phyloP scores from a whole-genome alignment of 208 protist genomes.

The Porcisia deanei region DNA sequence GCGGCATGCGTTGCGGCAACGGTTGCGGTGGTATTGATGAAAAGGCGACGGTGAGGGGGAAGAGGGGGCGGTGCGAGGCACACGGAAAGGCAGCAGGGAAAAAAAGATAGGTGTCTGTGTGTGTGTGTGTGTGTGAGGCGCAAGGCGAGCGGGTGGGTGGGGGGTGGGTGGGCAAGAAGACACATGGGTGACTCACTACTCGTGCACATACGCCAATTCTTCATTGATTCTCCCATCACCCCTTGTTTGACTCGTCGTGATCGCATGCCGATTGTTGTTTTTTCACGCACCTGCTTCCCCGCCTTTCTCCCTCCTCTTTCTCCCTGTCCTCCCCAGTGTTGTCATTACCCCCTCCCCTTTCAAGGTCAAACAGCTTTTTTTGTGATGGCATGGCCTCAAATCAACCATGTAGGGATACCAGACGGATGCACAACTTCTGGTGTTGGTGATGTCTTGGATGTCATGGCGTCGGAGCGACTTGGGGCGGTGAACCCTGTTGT shows the following conservation, averaged over 20 bases:
- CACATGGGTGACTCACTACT: not conserved
- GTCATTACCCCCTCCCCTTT: not conserved
- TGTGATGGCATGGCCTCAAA: not conserved
- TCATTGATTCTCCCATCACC: not conserved
- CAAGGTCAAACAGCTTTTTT: not conserved
- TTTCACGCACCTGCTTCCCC: not conserved
- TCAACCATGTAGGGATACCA: too few relatives aligned
- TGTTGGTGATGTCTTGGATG: too few relatives aligned
- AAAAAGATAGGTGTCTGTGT: not conserved
- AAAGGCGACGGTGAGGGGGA: constrained; percentile 16
- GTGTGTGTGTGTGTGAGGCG: not conserved
- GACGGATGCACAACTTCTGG: too few relatives aligned
- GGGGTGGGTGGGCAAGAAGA: not conserved
- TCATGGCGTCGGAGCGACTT: too few relatives aligned
- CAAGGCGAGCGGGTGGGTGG: not conserved
- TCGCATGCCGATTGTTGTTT: not conserved
- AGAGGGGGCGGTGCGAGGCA: not conserved
- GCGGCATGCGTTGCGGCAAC: constrained; percentile 32
- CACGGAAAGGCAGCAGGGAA: too few relatives aligned
- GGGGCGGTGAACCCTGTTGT: too few relatives aligned
- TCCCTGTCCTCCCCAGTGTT: not conserved
- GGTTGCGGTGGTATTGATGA: constrained; percentile 21
- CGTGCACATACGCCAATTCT: not conserved
- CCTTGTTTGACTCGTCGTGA: not conserved
- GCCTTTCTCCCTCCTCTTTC: not conserved